Percentiles rank a stretch among this genome's conserved stretches.
These are phyloP conservation scores for Boletus semigastroideus DNA, from an alignment of 1,284 basidiomycete genomes.

Conservation along the genomic window DNA sequence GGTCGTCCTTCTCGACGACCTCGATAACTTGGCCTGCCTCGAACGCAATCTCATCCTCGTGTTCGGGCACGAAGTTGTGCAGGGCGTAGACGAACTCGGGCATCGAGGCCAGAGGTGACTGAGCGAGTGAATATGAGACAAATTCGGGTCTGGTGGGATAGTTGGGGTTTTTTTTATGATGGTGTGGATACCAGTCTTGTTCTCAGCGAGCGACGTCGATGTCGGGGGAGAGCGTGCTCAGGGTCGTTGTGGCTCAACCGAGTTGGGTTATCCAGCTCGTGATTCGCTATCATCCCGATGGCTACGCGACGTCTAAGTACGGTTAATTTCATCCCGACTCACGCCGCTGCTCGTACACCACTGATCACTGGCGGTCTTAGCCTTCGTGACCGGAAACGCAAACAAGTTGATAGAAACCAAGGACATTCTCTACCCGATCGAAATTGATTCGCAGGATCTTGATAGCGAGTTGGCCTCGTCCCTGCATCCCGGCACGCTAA, in stretches of 20 bases:
- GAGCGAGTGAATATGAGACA: no score
- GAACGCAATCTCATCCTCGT: constrained; percentile 93
- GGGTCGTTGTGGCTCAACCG: not conserved
- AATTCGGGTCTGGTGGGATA: constrained; percentile 1
- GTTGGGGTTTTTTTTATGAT: not conserved
- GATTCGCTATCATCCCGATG: constrained; percentile 14
- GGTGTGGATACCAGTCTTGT: not conserved
- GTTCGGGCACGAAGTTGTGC: constrained; percentile 87
- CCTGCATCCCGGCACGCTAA: not conserved
- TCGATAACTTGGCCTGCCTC: constrained; percentile 84
- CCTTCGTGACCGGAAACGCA: constrained; percentile 92
- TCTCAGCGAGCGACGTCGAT: constrained; percentile 8
- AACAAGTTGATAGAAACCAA: constrained; percentile 93
- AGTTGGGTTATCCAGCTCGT: not conserved
- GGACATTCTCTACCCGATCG: constrained; percentile 69
- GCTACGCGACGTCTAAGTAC: constrained; percentile 23
- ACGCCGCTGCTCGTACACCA: not conserved
- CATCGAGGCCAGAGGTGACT: constrained; percentile 28
- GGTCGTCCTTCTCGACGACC: constrained; percentile 91
- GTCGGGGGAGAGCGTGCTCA: constrained; percentile 9
- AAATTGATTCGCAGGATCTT: constrained; percentile 66
- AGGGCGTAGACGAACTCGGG: constrained; percentile 72
- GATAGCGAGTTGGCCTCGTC: constrained; percentile 54
- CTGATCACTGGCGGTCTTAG: constrained; percentile 38
- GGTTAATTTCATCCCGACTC: not conserved